Conservation (phyloP, 1,139 yeast species). For the Suhomyces guaymorum region DNA sequence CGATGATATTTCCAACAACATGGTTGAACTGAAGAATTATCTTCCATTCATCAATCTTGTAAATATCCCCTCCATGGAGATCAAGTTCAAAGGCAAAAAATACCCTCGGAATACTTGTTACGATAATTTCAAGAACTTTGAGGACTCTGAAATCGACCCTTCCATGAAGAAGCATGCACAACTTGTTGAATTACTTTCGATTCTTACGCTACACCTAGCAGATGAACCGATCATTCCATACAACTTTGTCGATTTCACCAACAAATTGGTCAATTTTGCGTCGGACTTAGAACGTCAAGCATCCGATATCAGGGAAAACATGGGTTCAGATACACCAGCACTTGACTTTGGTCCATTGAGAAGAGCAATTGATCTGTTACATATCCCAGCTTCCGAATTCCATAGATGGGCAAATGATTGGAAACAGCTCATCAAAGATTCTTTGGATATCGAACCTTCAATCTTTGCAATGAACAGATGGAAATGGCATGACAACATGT, state of each 20-base stretch:
- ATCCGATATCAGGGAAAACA: slow-evolving; percentile 17
- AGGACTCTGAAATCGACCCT: slow-evolving; percentile 49
- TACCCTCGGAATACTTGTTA: slow-evolving; percentile 64
- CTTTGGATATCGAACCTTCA: slow-evolving; percentile 63
- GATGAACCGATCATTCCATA: slow-evolving; percentile 81
- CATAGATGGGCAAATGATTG: slow-evolving; percentile 56
- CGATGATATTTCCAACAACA: slow-evolving; percentile 36
- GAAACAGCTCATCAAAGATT: slow-evolving; percentile 39
- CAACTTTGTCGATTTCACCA: slow-evolving; percentile 53
- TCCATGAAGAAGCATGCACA: slow-evolving; percentile 57
- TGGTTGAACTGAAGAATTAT: slow-evolving; percentile 61
- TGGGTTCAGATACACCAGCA: slow-evolving; percentile 8
- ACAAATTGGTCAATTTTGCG: slow-evolving; percentile 44
- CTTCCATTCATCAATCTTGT: slow-evolving; percentile 63
- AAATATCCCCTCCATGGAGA: slow-evolving; percentile 70
- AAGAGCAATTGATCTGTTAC: slow-evolving; percentile 26
- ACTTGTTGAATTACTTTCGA: slow-evolving; percentile 58
- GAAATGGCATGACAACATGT: slow-evolving; percentile 74
- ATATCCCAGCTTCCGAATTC: slow-evolving; percentile 27
- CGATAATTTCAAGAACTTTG: slow-evolving; percentile 65
- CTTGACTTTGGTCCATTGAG: slow-evolving; percentile 32
- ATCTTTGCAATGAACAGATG: slow-evolving; percentile 68
- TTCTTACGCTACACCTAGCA: slow-evolving; percentile 53
- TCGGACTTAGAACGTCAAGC: slow-evolving; percentile 53
- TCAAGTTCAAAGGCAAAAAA: slow-evolving; percentile 48